A percentile compares a stretch with the other conserved stretches of the same genome.
phyloP scores from a whole-genome alignment of 2,329 filamentous ascomycete species.

The Thielaviopsis cerberus region DNA sequence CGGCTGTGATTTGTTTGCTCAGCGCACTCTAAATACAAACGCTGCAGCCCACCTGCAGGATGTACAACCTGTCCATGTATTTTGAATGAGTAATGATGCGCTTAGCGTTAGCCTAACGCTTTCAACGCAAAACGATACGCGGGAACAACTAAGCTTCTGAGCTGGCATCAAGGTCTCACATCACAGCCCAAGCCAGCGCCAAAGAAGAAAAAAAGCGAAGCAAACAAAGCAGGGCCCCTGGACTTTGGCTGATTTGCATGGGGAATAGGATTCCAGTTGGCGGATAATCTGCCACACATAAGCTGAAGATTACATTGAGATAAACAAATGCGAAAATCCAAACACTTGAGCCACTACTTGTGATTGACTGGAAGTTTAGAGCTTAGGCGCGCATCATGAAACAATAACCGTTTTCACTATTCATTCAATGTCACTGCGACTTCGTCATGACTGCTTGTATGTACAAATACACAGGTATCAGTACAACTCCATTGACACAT shows the following conservation, averaged over 20 bases:
- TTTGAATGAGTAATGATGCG: too few species aligned
- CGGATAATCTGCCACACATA: background rate
- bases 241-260: too few species aligned
- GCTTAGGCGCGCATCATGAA: background rate
- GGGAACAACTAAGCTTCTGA: background rate
- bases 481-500: too few species aligned
- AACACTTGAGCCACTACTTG: background rate
- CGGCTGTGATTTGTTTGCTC: too few species aligned
- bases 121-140: background rate
- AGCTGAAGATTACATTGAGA: background rate
- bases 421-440: too few species aligned
- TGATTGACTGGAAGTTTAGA: background rate
- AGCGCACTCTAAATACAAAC: too few species aligned
- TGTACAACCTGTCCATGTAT: too few species aligned
- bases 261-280: background rate
- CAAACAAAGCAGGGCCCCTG: background rate
- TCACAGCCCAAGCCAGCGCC: background rate
- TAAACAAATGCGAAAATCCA: background rate
- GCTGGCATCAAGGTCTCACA: background rate
- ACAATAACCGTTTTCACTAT: background rate
- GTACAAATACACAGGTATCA: too few species aligned
- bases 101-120: background rate
- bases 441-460: too few species aligned
- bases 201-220: background rate
- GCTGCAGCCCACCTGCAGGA: too few species aligned